A percentile compares a stretch with the other conserved stretches of the same genome.
phyloP scores from a whole-genome alignment of 2,329 filamentous ascomycete species.

The Botrytis galanthina region DNA sequence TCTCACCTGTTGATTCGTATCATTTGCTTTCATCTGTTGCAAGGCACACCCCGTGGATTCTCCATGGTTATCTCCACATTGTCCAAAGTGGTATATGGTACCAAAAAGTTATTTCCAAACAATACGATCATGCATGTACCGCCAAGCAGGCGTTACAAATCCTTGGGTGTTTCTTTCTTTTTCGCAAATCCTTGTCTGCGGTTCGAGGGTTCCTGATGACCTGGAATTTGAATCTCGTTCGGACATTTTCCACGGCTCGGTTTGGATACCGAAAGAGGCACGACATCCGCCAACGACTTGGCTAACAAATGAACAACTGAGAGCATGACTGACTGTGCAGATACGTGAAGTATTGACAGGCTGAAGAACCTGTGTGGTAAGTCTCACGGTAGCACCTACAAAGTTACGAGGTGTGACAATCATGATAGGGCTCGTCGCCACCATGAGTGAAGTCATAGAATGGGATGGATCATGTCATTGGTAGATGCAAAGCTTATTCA shows the following conservation, averaged over 20 bases:
- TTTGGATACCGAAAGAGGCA: constrained; percentile 9
- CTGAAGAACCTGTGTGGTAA: neutral
- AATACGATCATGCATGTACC: constrained; percentile 4
- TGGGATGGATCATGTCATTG: neutral
- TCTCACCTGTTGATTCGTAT: neutral
- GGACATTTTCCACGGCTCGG: constrained; percentile 17
- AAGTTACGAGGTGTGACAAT: neutral
- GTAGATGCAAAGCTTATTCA: constrained; percentile 1
- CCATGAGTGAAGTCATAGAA: no score
- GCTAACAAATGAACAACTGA: neutral
- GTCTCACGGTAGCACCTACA: neutral
- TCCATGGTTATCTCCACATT: constrained; percentile 10
- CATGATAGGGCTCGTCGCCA: neutral
- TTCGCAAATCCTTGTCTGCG: constrained; percentile 13
- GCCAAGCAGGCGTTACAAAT: neutral
- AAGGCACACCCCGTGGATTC: neutral
- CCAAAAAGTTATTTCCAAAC: constrained; percentile 3
- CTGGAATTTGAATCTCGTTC: constrained; percentile 6
- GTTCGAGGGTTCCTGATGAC: constrained; percentile 16
- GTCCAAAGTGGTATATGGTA: neutral
- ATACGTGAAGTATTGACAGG: constrained; percentile 9
- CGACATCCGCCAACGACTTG: neutral
- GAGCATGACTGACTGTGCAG: constrained; percentile 13
- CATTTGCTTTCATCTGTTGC: neutral
- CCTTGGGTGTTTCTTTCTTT: neutral